Evolutionary conservation across 768 basidiomycete species (phyloP), one percentile per base, ranked within the genome.

Genomic region (Podaxis mareebaensis): DNA sequence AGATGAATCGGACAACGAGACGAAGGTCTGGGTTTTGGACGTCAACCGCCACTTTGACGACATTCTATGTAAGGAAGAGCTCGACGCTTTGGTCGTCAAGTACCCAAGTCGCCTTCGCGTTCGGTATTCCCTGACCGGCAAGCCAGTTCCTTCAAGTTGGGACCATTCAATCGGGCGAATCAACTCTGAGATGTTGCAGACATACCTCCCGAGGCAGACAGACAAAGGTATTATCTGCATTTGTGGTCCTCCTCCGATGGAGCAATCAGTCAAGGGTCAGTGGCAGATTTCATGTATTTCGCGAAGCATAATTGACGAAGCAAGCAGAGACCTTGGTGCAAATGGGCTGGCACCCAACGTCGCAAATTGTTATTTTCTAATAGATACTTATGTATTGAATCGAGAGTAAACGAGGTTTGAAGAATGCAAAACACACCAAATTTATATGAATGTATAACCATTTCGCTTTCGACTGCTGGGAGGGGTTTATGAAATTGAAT

Each of bases 1-100:
- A 22, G 83, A 86, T 61, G 20, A 55, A 0, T 54, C 61, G 13
- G 78, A 82, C 60, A 67, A 66, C 0, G 68, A 74, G 33, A 80
- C 79, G 1, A 75, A 75, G 6, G 72, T 84, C 11, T 86, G 78
- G 78, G 58, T 85, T 17, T 66, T 87, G 42, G 77, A 81, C 63
- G 74, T 79, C 33, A 86, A 87, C 69, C 76, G 76, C 33, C 75
- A 75, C 15, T 73, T 78, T 28, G 72, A 73, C 10, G 85, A 87
- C 66, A 87, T 87, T 57, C 63, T 86, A 30, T 82, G 79, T 63
- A 75, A 76, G 10, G 72, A 76, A 8, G 84, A 85, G 55, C 78
- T 87, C 2, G 82, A 86, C 60, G 58, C 57, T 0, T 68, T 85
- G 10, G 70, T 66, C 1, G 60, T 65, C 20, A 46, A 54, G 20